Conservation (phyloP, 2,329 filamentous ascomycete species). For the Phialophora chinensis region DNA sequence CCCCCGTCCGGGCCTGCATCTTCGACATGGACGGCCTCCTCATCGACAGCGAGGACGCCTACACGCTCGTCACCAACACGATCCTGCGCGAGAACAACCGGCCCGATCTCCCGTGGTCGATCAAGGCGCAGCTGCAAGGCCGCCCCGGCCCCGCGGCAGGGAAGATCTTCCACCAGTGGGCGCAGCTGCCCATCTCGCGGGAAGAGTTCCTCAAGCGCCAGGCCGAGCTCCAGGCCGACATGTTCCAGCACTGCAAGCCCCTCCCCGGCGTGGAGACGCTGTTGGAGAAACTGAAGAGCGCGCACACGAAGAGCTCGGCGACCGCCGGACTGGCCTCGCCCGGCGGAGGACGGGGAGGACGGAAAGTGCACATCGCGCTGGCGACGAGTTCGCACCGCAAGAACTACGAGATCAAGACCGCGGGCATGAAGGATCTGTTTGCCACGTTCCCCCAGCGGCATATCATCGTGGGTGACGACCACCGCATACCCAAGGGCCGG, state of each 20-base stretch:
- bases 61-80: constrained; percentile 81
- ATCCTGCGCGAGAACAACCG: constrained; percentile 77
- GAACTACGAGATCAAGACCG: constrained; percentile 80
- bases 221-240: constrained; percentile 67
- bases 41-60: constrained; percentile 89
- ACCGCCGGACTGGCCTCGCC: constrained; percentile 38
- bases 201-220: constrained; percentile 70
- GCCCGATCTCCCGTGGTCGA: constrained; percentile 82
- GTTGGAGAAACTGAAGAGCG: constrained; percentile 60
- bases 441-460: constrained; percentile 68
- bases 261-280: constrained; percentile 78
- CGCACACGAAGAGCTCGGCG: constrained; percentile 41
- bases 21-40: constrained; percentile 99
- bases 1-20: constrained; percentile 84
- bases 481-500: constrained; percentile 74
- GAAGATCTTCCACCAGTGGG: constrained; percentile 78
- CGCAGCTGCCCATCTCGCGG: constrained; percentile 75
- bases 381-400: constrained; percentile 76
- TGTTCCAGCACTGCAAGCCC: constrained; percentile 76
- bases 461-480: constrained; percentile 83
- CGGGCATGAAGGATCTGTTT: constrained; percentile 60
- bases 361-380: constrained; percentile 76
- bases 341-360: constrained; percentile 42
- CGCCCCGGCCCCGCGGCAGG: constrained; percentile 65
- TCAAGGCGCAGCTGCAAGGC: constrained; percentile 87